Evolutionary conservation across 2,329 filamentous ascomycete species (phyloP), one percentile per base, ranked within the genome.

Genomic region (Penicillium glabrum): DNA sequence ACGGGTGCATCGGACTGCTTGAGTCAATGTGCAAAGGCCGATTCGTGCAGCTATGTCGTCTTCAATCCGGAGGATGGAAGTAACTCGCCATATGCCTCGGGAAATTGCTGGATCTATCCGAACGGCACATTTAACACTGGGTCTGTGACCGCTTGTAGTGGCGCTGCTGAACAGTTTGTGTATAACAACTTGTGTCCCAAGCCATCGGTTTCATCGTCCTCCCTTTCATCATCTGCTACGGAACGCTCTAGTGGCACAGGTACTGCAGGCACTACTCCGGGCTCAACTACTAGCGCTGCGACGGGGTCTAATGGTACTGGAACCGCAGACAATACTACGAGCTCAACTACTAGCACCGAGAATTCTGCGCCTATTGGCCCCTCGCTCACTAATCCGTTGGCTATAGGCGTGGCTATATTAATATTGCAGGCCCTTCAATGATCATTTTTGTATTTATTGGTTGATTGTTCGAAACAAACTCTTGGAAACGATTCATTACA

Each of bases 31-130:
- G 63, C 60, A 46, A 52, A 67, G 61, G 54, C 61, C 27, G 67
- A 69, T 46, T 51, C 54, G 13, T 71, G 69, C 64, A 63, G 48
- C 56, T 70, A 65, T 54, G 68, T 50, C 45, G 62, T 70, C 59
- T 71, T 69, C 57, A 67, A 67, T 35, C 51, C 67, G 46, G 16
- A 47, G 0, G 61, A 66, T 59, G 1, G 19, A 8, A 41, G 21
- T 44, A 49, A 63, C 48, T 63, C 64, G 51, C 67, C 58, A 16
- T 69, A 69, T 53, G 44, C 46, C 27, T 14, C 53, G 2, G 69
- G 69, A 37, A 66, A 3, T 52, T 72, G 69, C 64, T 71, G 69
- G 69, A 57, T 72, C 27, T 72, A 70, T 58, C 53, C 68, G 13
- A 60, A 64, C 33, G 68, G 69, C 60, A 62, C 61, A 48, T 72